Conservation (phyloP, 768 basidiomycete species). For the Pilatotrama ljubarskyi region DNA sequence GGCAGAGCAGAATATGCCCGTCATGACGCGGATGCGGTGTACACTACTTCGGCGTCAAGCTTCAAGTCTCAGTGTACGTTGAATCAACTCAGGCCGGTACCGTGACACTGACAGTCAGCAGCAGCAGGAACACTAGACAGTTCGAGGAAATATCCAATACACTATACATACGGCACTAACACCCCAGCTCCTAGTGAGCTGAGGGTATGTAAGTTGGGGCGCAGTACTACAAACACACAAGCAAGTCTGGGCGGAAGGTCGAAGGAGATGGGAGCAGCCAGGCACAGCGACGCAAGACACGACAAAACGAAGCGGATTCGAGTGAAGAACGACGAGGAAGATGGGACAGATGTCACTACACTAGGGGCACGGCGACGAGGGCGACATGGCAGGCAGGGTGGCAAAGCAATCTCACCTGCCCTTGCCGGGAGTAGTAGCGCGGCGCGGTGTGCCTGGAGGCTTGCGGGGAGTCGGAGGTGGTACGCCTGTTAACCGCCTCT, state of each 20-base stretch:
- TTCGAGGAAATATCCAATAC: conserved; percentile 21
- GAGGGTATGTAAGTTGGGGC: neutral
- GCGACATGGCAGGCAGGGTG: neutral
- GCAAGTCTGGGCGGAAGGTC: conserved; percentile 1
- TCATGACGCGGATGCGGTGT: neutral
- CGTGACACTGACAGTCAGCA: neutral
- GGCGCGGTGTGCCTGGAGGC: conserved; percentile 66
- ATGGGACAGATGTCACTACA: neutral
- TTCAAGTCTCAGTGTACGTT: too few species aligned
- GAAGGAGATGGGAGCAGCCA: conserved; percentile 22
- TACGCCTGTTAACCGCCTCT: conserved; percentile 55
- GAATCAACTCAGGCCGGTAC: too few species aligned
- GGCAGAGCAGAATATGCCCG: too few species aligned
- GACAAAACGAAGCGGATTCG: conserved; percentile 17
- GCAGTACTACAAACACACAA: conserved; percentile 13
- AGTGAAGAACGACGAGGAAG: neutral
- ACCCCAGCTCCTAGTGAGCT: conserved; percentile 22
- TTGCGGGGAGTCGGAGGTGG: conserved; percentile 52
- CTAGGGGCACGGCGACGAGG: neutral
- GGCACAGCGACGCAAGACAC: conserved; percentile 16
- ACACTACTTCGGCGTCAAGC: too few species aligned
- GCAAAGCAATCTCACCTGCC: conserved; percentile 16
- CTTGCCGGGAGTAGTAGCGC: conserved; percentile 49
- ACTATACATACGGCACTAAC: conserved; percentile 17
- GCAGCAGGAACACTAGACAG: neutral